Base-by-base conservation (phyloP, 2,329 filamentous ascomycete genomes). In the Colletotrichum musae region DNA sequence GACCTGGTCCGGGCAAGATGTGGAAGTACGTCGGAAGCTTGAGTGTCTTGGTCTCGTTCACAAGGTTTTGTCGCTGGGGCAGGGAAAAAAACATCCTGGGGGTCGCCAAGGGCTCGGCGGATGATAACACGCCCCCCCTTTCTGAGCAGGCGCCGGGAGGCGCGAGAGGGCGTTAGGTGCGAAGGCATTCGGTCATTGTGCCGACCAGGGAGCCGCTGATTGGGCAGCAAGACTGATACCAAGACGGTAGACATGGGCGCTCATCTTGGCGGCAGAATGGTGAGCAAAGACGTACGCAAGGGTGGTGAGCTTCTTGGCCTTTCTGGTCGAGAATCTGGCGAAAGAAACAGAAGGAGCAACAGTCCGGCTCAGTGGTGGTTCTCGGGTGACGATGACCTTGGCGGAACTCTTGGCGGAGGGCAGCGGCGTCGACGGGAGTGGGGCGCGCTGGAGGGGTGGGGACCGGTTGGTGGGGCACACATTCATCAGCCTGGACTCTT, bases 301-400 rank as follows among this genome's bases (percentile, higher is more conserved):
- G 67, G 67, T 56, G 51, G 56, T 70, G 63, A 67, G 62, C 24
- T 57, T 66, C 67, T 70, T 64, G 62, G 62, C 43, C 54, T 64
- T 61, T 41, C 59, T 54, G 54, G 1, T 52, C 58, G 50, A 68
- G 41, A 43, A 41, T 41, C 47, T 67, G 18, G 57, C 52, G 57
- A 41, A 54, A 43, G 16, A 54, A 36, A 53, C 28, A 48, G 48
- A 54, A 58, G 28, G 48, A 39, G 15, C 56, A 51, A 58, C 43
- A 56, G 67, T 56, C 63, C 67, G 67, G 62, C 28, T 61, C 28
- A 50, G 62, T 61, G 51, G 67, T 70, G 61, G 62, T 70, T 65
- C 62, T 58, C 62, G 62, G 67, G 67, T 70, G 67, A 70, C 57
- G 62, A 60, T 67, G 62, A 67, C 67, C 67, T 70, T 70, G 62